Percentiles rank a stretch among this genome's conserved stretches.
Conservation (phyloP, 306 rosid genomes). For the Quercus agrifolia region DNA sequence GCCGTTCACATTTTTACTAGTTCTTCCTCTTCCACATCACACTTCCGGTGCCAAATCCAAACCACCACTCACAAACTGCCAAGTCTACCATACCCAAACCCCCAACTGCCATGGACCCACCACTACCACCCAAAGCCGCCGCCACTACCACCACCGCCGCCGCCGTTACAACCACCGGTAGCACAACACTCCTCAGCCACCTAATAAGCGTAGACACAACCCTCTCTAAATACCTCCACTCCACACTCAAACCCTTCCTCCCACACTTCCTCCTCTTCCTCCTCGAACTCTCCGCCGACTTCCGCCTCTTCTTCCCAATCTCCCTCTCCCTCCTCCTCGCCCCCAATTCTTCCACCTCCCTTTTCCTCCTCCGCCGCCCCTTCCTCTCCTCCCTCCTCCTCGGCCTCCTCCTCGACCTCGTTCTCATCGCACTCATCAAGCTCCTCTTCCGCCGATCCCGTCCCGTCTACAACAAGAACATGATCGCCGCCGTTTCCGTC, state of each 20-base stretch:
- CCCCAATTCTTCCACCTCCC: slow-evolving; percentile 17
- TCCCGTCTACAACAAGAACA: slow-evolving; percentile 49
- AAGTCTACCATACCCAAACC: too few relatives aligned
- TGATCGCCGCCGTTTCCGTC: slow-evolving; percentile 52
- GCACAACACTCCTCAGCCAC: slow-evolving; percentile 27
- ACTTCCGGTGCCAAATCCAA: too few relatives aligned
- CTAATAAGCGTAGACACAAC: slow-evolving; percentile 32
- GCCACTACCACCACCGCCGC: background rate
- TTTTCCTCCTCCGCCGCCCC: slow-evolving; percentile 32
- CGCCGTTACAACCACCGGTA: background rate
- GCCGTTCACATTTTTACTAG: too few relatives aligned
- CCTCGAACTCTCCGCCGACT: slow-evolving; percentile 64
- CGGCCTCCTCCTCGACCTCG: slow-evolving; percentile 68
- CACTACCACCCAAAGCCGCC: background rate
- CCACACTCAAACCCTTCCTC: slow-evolving; percentile 30
- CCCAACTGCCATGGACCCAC: background rate
- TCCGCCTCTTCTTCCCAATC: slow-evolving; percentile 64
- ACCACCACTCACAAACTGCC: too few relatives aligned
- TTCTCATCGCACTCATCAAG: slow-evolving; percentile 48
- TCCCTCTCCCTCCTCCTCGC: slow-evolving; percentile 42
- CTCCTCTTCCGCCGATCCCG: slow-evolving; percentile 58
- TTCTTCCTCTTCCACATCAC: too few relatives aligned
- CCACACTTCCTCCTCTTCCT: slow-evolving; percentile 39
- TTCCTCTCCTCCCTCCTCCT: slow-evolving; percentile 50
- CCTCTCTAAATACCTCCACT: slow-evolving; percentile 45